Conservation (phyloP, 2,329 filamentous ascomycete genomes). For the Rutstroemia sp. region DNA sequence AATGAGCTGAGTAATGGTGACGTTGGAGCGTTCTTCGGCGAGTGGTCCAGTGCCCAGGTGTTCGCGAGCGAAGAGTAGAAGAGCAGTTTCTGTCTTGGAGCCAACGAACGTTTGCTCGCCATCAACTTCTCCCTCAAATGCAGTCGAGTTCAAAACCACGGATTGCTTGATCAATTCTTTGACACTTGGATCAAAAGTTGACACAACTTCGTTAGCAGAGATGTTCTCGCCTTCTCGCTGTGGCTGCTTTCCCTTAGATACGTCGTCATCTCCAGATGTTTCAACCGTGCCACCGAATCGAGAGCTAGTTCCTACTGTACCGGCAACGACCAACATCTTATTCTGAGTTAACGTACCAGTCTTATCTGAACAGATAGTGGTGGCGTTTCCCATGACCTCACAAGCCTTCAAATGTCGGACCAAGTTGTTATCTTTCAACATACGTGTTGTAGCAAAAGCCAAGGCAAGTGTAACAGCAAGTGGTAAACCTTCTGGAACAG, state of each 20-base stretch:
- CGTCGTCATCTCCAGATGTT: slow-evolving; percentile 19
- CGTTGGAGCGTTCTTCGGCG: slow-evolving; percentile 53
- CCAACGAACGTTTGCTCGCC: slow-evolving; percentile 57
- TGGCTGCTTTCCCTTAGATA: slow-evolving; percentile 19
- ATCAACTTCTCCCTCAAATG: slow-evolving; percentile 58
- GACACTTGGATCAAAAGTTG: slow-evolving; percentile 20
- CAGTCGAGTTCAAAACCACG: slow-evolving; percentile 61
- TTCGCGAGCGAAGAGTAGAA: slow-evolving; percentile 62
- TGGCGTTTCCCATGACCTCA: slow-evolving; percentile 66
- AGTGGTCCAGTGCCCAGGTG: slow-evolving; percentile 57
- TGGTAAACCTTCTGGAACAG: slow-evolving; percentile 59
- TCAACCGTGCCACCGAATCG: slow-evolving; percentile 40
- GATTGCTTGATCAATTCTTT: slow-evolving; percentile 49
- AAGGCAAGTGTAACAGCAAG: slow-evolving; percentile 61
- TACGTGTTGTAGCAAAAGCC: slow-evolving; percentile 59
- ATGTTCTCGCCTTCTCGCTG: slow-evolving; percentile 22
- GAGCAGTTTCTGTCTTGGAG: slow-evolving; percentile 70
- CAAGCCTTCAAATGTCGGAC: slow-evolving; percentile 61
- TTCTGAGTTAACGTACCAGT: slow-evolving; percentile 70
- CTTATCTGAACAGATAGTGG: slow-evolving; percentile 74
- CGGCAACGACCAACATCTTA: slow-evolving; percentile 70
- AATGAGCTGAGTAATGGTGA: slow-evolving; percentile 47
- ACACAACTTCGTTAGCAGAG: slow-evolving; percentile 25
- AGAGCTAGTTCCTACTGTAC: slow-evolving; percentile 53
- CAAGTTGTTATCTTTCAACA: slow-evolving; percentile 63